phyloP scores from a whole-genome alignment of 352 stramenopile species.

The Globisporangium carolinianum region DNA sequence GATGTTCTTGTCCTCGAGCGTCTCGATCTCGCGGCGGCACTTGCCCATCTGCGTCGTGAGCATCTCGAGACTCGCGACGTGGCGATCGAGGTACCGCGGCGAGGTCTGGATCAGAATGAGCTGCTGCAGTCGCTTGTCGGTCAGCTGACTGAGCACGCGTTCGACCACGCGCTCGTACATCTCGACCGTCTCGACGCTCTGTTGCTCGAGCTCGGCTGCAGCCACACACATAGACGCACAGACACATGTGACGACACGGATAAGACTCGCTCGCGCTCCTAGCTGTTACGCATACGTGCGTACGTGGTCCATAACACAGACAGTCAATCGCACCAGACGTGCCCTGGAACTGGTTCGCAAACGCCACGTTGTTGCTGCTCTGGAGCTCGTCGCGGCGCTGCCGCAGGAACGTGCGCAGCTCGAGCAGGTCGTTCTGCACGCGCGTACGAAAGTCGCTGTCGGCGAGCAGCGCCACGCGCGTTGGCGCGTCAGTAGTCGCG shows the following conservation, averaged over 20 bases:
- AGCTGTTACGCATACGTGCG: too few species aligned
- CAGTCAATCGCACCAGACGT: conserved; percentile 29
- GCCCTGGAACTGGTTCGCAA: conserved; percentile 71
- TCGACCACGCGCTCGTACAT: conserved; percentile 32
- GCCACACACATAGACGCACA: background rate
- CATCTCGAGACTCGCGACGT: conserved; percentile 64
- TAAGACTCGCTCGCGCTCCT: background rate
- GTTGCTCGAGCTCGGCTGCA: conserved; percentile 52
- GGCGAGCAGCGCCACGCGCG: conserved; percentile 45
- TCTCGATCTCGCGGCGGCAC: conserved; percentile 50
- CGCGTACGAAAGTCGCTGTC: conserved; percentile 50
- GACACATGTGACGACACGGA: background rate
- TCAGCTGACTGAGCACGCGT: conserved; percentile 37
- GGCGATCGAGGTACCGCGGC: conserved; percentile 62
- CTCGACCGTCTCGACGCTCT: conserved; percentile 46
- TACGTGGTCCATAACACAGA: too few species aligned
- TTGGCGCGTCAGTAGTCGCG: conserved; percentile 7
- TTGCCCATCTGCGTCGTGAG: conserved; percentile 69
- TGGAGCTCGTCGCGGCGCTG: conserved; percentile 47
- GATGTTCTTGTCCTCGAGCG: conserved; percentile 68
- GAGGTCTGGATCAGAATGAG: conserved; percentile 72
- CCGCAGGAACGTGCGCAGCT: conserved; percentile 56
- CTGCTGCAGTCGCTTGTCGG: conserved; percentile 65
- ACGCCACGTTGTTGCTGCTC: conserved; percentile 33
- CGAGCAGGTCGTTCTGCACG: conserved; percentile 69